Conservation (phyloP, 805 yeast genomes). For the Ogataea ganodermae region DNA sequence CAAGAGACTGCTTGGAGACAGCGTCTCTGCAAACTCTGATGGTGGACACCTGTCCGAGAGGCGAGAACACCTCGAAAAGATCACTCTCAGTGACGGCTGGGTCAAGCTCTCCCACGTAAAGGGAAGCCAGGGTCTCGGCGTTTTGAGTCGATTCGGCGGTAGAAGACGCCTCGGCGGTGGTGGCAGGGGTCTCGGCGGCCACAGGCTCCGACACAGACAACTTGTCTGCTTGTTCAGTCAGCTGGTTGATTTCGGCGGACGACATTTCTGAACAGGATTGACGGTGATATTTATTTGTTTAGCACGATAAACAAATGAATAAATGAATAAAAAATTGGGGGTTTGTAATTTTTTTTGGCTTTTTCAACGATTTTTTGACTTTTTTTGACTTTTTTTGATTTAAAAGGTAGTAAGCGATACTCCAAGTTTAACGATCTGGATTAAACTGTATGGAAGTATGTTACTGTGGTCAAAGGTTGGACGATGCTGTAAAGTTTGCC, state of each 20-base stretch:
- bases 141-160: constrained; percentile 40
- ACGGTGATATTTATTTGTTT: not conserved
- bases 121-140: constrained; percentile 72
- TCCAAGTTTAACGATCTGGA: constrained; percentile 16
- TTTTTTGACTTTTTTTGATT: constrained; percentile 16
- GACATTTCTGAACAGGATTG: constrained; percentile 28
- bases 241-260: constrained; percentile 37
- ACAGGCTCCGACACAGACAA: constrained; percentile 35
- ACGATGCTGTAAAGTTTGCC: constrained; percentile 1
- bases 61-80: constrained; percentile 91
- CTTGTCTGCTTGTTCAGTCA: constrained; percentile 38
- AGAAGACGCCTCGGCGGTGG: constrained; percentile 37
- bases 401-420: constrained; percentile 19
- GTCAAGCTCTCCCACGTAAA: constrained; percentile 97
- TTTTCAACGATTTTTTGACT: constrained; percentile 17
- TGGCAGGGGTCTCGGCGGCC: constrained; percentile 33
- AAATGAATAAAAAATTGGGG: constrained; percentile 16
- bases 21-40: constrained; percentile 99
- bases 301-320: constrained; percentile 8
- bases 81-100: constrained; percentile 91
- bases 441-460: constrained; percentile 21
- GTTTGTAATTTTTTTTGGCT: constrained; percentile 21
- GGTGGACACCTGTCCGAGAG: constrained; percentile 92
- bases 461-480: constrained; percentile 7
- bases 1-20: constrained; percentile 92